phyloP scores from a whole-genome alignment of 257 asterid genomes.

The Vinca minor region DNA sequence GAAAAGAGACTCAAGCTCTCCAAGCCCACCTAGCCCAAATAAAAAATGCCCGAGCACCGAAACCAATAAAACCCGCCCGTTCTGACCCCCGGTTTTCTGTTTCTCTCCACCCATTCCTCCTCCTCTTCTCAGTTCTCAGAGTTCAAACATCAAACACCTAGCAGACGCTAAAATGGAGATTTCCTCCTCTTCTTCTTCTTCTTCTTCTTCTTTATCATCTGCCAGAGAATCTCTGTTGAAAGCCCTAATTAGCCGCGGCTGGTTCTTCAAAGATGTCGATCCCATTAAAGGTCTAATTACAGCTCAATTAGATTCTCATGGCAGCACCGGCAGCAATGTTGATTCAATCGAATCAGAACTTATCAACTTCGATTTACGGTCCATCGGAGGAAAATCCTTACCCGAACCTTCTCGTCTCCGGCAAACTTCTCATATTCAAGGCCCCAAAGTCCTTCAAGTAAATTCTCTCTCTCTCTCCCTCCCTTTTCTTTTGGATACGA shows the following conservation, averaged over 20 bases:
- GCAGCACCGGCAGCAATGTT: conserved; percentile 29
- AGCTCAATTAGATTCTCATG: conserved; percentile 26
- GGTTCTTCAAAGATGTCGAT: conserved; percentile 48
- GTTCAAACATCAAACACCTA: conserved; percentile 23
- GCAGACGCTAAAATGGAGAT: conserved; percentile 36
- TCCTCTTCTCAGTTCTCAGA: no score
- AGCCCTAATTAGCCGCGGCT: conserved; percentile 55
- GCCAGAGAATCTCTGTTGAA: conserved; percentile 26
- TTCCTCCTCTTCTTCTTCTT: conserved; percentile 27
- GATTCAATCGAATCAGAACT: conserved; percentile 62
- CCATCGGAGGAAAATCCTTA: conserved; percentile 62
- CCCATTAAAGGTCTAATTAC: conserved; percentile 34
- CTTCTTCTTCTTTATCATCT: no score
- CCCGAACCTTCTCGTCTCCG: conserved; percentile 51
- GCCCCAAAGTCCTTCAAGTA: conserved; percentile 77
- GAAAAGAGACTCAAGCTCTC: no score
- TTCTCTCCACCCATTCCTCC: no score
- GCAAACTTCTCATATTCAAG: conserved; percentile 48
- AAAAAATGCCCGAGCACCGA: no score
- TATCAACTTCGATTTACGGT: conserved; percentile 56
- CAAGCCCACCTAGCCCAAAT: no score
- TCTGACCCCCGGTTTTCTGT: no score
- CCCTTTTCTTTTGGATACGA: neutral
- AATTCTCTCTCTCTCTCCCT: neutral
- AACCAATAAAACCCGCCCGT: no score